phyloP scores from a whole-genome alignment of 192 early-diverging fungal genomes.

The Coemansia sp. region DNA sequence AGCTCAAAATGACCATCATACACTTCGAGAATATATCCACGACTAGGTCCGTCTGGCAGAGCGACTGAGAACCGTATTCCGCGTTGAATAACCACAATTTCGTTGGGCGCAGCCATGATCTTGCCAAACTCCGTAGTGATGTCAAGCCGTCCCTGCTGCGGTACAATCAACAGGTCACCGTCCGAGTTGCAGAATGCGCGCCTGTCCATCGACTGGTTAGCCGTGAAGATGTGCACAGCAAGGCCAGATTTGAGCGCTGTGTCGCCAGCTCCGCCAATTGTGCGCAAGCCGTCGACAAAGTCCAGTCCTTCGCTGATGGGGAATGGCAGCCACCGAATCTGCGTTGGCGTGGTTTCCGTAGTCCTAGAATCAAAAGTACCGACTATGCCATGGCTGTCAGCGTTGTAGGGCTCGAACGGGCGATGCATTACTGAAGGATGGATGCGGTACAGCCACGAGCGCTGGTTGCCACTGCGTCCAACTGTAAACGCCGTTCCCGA shows the following conservation, averaged over 20 bases:
- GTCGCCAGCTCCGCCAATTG: slow-evolving; percentile 86
- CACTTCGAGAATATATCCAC: slow-evolving; percentile 92
- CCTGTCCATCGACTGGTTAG: slow-evolving; percentile 76
- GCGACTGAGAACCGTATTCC: slow-evolving; percentile 86
- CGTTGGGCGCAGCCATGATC: slow-evolving; percentile 81
- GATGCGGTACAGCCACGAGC: slow-evolving; percentile 96
- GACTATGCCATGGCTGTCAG: slow-evolving; percentile 49
- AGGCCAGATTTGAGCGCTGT: slow-evolving; percentile 76
- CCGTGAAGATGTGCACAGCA: slow-evolving; percentile 83
- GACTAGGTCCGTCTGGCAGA: slow-evolving; percentile 77
- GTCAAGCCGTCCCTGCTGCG: slow-evolving; percentile 87
- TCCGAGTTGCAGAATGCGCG: slow-evolving; percentile 88
- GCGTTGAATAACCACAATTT: slow-evolving; percentile 92
- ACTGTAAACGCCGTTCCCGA: slow-evolving; percentile 92
- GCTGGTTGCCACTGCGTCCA: slow-evolving; percentile 75
- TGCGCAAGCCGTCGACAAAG: slow-evolving; percentile 85
- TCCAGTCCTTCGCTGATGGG: slow-evolving; percentile 61
- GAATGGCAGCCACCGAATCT: slow-evolving; percentile 94
- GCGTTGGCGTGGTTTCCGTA: slow-evolving; percentile 77
- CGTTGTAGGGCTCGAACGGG: slow-evolving; percentile 61
- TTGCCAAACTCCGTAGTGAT: slow-evolving; percentile 91
- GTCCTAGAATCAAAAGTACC: slow-evolving; percentile 63
- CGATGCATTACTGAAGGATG: slow-evolving; percentile 85
- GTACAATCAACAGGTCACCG: slow-evolving; percentile 91
- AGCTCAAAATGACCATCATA: slow-evolving; percentile 91